Conservation (phyloP, 2,329 filamentous ascomycete species). For the Fusarium sp. region DNA sequence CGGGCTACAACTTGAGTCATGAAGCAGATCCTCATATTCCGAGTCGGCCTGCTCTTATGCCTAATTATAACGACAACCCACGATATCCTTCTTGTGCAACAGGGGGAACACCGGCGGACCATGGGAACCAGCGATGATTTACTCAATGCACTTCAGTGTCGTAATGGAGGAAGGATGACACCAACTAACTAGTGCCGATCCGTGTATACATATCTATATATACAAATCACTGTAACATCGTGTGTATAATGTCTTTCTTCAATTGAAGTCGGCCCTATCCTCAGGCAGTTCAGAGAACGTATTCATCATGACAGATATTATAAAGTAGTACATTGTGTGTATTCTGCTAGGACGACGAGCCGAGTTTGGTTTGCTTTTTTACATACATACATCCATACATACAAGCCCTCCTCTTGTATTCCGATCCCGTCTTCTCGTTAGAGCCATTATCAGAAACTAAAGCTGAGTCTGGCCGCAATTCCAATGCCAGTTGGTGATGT, state of each 20-base stretch:
- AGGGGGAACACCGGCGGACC: neutral
- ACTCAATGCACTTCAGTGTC: neutral
- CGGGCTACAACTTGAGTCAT: slow-evolving; percentile 3
- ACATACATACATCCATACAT: slow-evolving; percentile 33
- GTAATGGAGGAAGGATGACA: neutral
- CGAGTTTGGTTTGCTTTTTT: slow-evolving; percentile 41
- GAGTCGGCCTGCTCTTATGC: neutral
- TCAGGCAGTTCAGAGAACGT: neutral
- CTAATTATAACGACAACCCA: slow-evolving; percentile 54
- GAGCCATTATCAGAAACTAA: slow-evolving; percentile 31
- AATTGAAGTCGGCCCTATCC: neutral
- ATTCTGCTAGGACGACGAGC: slow-evolving; percentile 43
- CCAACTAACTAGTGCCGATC: neutral
- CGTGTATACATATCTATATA: neutral
- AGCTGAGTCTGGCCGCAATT: slow-evolving; percentile 35
- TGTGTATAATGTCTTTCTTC: neutral
- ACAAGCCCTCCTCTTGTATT: slow-evolving; percentile 35
- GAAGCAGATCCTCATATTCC: neutral
- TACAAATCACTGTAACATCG: neutral
- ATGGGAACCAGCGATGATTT: slow-evolving; percentile 1
- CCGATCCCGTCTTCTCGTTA: slow-evolving; percentile 29
- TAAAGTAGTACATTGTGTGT: slow-evolving; percentile 40
- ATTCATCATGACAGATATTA: neutral
- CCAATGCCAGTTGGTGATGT: slow-evolving; percentile 42
- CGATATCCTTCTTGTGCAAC: slow-evolving; percentile 47